A percentile compares a stretch with the other conserved stretches of the same genome.
phyloP scores from a whole-genome alignment of 1,139 yeast species.

The Scheffersomyces insectosa region DNA sequence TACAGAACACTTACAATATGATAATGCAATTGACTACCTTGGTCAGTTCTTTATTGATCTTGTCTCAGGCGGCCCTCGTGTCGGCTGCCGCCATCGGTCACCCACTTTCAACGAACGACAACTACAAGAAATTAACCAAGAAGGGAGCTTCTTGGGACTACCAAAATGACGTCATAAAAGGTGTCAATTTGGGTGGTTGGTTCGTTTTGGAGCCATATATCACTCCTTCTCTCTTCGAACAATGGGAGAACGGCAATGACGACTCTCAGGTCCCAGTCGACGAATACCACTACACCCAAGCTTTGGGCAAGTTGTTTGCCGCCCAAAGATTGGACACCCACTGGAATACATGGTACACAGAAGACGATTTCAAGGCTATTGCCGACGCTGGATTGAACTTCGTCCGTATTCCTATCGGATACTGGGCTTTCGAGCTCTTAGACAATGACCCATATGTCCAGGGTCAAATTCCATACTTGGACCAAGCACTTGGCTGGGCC shows the following conservation, averaged over 20 bases:
- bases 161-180: slow-evolving; percentile 54
- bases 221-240: slow-evolving; percentile 76
- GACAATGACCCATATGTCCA: slow-evolving; percentile 82
- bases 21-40: neutral
- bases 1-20: neutral
- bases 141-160: slow-evolving; percentile 44
- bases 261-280: slow-evolving; percentile 68
- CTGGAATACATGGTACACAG: slow-evolving; percentile 81
- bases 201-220: slow-evolving; percentile 81
- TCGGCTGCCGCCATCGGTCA: slow-evolving; percentile 5
- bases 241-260: slow-evolving; percentile 29
- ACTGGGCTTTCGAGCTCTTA: slow-evolving; percentile 82
- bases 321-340: slow-evolving; percentile 55
- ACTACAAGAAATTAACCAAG: slow-evolving; percentile 9
- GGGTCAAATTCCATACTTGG: slow-evolving; percentile 77
- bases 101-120: slow-evolving; percentile 8
- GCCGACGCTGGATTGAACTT: slow-evolving; percentile 71
- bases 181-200: slow-evolving; percentile 95
- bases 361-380: slow-evolving; percentile 67
- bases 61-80: neutral
- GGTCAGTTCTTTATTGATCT: neutral
- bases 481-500: slow-evolving; percentile 78
- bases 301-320: slow-evolving; percentile 65
- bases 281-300: slow-evolving; percentile 71
- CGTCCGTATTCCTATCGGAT: slow-evolving; percentile 91